A percentile compares a stretch with the other conserved stretches of the same genome.
Conservation (phyloP, 2,329 filamentous ascomycete species). For the Aspergillus pseudoterreus region DNA sequence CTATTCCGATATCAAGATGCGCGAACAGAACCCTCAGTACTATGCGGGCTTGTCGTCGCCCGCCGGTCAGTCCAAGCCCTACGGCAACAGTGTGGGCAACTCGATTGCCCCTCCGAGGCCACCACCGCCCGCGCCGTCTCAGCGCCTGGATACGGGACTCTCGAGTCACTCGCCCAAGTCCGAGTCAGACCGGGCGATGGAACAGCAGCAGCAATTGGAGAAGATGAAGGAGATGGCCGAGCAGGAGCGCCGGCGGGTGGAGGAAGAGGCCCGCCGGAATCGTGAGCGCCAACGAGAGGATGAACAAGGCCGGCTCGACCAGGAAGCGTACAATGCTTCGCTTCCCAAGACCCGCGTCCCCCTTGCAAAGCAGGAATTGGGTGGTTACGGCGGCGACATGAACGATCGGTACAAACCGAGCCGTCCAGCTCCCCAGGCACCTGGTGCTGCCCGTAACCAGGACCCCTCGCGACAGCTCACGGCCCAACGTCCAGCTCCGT, state of each 20-base stretch:
- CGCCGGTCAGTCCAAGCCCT: constrained; percentile 48
- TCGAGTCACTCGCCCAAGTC: constrained; percentile 44
- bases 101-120: constrained; percentile 68
- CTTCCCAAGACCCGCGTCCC: constrained; percentile 77
- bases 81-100: constrained; percentile 48
- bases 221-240: constrained; percentile 57
- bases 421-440: constrained; percentile 77
- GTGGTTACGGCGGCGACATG: constrained; percentile 59
- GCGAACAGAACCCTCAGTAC: constrained; percentile 59
- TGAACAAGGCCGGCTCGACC: constrained; percentile 68
- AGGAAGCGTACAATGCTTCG: constrained; percentile 85
- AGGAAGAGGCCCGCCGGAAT: constrained; percentile 52
- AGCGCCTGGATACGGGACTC: constrained; percentile 43
- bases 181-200: constrained; percentile 52
- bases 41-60: constrained; percentile 61
- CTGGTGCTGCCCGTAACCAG: constrained; percentile 53
- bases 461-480: constrained; percentile 52
- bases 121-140: constrained; percentile 51
- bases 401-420: constrained; percentile 73
- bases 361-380: constrained; percentile 85
- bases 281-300: constrained; percentile 35
- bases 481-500: constrained; percentile 80
- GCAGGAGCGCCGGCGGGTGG: constrained; percentile 45
- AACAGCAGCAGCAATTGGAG: constrained; percentile 42
- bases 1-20: constrained; percentile 65